Evolutionary conservation across 2,329 filamentous ascomycete species (phyloP).

Genomic region (Penicillium rolfsii): DNA sequence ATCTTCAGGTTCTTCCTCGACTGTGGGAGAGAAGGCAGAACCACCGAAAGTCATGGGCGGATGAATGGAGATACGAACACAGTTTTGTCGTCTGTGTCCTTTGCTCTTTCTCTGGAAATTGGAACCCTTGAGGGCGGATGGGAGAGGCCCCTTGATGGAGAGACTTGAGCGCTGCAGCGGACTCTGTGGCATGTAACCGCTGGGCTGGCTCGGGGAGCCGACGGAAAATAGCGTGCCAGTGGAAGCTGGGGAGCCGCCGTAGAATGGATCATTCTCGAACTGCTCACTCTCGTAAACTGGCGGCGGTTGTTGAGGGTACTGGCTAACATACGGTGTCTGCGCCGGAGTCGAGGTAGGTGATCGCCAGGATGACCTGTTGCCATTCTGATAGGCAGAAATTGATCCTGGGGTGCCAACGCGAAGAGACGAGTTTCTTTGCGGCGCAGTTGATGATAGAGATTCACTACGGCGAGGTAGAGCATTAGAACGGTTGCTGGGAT

Average conservation of each 20-base stretch:
- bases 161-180: conserved; percentile 29
- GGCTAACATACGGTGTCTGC: conserved; percentile 30
- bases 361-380: conserved; percentile 13
- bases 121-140: conserved; percentile 40
- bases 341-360: conserved; percentile 21
- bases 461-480: conserved; percentile 37
- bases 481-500: conserved; percentile 30
- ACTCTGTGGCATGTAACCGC: conserved; percentile 24
- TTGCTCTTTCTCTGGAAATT: conserved; percentile 43
- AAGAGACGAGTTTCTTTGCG: conserved; percentile 26
- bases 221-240: conserved; percentile 25
- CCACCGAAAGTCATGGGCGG: conserved; percentile 41
- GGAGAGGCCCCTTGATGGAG: conserved; percentile 28
- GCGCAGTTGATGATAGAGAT: conserved; percentile 32
- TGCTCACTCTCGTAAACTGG: conserved; percentile 27
- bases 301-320: conserved; percentile 27
- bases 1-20: conserved; percentile 42
- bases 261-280: conserved; percentile 35
- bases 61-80: conserved; percentile 47
- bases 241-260: conserved; percentile 23
- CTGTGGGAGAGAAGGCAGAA: conserved; percentile 38
- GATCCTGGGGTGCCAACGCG: conserved; percentile 21
- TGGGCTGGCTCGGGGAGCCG: conserved; percentile 25
- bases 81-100: conserved; percentile 49
- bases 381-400: conserved; percentile 10